A percentile compares a stretch with the other conserved stretches of the same genome.
Evolutionary conservation across 116 monocot genomes (phyloP).

Genomic region (Dioscorea cayenensis): DNA sequence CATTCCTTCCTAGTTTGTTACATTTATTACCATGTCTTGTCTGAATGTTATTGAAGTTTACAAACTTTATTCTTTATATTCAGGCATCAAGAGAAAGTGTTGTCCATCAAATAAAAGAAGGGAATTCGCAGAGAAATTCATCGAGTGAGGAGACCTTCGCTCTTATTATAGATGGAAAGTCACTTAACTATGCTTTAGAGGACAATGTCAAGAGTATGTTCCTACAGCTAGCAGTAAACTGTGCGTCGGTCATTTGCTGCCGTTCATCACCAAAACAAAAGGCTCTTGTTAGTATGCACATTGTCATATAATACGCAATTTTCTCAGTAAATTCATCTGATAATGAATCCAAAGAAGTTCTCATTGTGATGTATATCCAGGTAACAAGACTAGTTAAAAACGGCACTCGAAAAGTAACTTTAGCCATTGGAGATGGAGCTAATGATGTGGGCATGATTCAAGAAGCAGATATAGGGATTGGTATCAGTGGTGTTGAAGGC

Average conservation of each 20-base stretch:
- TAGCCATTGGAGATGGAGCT: constrained; percentile 72
- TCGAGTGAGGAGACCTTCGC: constrained; percentile 38
- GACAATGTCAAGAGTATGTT: constrained; percentile 51
- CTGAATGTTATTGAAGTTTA: background rate
- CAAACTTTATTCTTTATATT: background rate
- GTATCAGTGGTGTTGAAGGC: constrained; percentile 75
- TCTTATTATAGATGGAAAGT: constrained; percentile 76
- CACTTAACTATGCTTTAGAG: constrained; percentile 61
- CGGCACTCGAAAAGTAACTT: constrained; percentile 50
- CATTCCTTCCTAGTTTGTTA: too few relatives aligned
- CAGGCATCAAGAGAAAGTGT: constrained; percentile 63
- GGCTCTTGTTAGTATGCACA: constrained; percentile 44
- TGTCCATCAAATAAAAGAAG: constrained; percentile 40
- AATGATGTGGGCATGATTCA: constrained; percentile 87
- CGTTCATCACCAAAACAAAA: constrained; percentile 82
- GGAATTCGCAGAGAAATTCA: constrained; percentile 23
- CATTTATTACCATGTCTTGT: too few relatives aligned
- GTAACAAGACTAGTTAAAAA: constrained; percentile 73
- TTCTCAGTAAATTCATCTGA: background rate
- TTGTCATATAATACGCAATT: background rate
- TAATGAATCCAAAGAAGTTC: background rate
- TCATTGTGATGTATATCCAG: constrained; percentile 16
- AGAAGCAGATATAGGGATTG: constrained; percentile 79
- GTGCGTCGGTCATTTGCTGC: constrained; percentile 73
- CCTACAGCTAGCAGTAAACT: constrained; percentile 44